Conservation (phyloP, 192 early-diverging fungal species). For the Spizellomyces sp. region DNA sequence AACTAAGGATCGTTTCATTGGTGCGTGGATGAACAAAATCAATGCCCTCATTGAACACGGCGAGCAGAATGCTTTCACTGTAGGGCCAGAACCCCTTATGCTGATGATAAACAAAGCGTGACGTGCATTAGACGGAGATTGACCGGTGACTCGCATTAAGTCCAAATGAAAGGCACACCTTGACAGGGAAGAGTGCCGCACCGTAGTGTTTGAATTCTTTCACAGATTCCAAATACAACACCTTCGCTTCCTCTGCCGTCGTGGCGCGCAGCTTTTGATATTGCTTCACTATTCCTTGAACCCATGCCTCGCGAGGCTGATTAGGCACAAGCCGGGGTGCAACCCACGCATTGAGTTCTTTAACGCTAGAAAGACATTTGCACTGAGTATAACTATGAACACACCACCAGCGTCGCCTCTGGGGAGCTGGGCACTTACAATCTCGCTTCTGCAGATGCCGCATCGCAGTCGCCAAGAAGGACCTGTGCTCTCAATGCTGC, state of each 20-base stretch:
- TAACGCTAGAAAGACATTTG: conserved; percentile 12
- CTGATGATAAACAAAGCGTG: conserved; percentile 22
- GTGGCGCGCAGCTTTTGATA: conserved; percentile 45
- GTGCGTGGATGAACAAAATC: conserved; percentile 50
- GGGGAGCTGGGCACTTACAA: conserved; percentile 28
- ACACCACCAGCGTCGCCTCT: conserved; percentile 6
- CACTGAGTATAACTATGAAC: not conserved
- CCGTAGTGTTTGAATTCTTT: conserved; percentile 49
- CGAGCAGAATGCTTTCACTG: conserved; percentile 49
- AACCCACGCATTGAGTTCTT: conserved; percentile 41
- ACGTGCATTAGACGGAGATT: conserved; percentile 1
- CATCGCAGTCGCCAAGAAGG: conserved; percentile 49
- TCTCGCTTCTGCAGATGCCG: conserved; percentile 19
- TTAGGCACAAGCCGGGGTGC: conserved; percentile 39
- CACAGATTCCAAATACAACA: conserved; percentile 45
- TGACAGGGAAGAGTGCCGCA: conserved; percentile 46
- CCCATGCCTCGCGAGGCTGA: conserved; percentile 42
- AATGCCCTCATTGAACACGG: conserved; percentile 43
- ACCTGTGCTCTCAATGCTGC: conserved; percentile 53
- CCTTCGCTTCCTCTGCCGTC: conserved; percentile 35
- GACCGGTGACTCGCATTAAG: not conserved
- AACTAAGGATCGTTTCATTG: conserved; percentile 44
- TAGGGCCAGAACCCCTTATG: conserved; percentile 48
- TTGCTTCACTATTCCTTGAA: conserved; percentile 43
- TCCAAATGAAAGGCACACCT: conserved; percentile 23